Percentiles rank a stretch among this genome's conserved stretches.
Evolutionary conservation across 768 basidiomycete genomes (phyloP).

Genomic region (Rhodotorula diobovata): DNA sequence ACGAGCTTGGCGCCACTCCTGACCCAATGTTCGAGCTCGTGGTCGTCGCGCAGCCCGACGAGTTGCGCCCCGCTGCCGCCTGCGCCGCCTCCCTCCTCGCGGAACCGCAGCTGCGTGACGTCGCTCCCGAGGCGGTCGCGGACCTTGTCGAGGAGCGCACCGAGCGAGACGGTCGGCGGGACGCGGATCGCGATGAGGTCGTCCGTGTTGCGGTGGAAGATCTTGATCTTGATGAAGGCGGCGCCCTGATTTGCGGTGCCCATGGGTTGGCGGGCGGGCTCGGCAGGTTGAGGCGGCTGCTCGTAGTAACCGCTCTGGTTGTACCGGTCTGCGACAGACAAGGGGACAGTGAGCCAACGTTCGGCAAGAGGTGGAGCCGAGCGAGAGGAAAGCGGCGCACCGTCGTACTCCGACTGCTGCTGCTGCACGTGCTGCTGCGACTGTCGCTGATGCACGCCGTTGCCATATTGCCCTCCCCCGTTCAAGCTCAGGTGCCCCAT

Average conservation of each 20-base stretch:
- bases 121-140: conserved; percentile 75
- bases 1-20: conserved; percentile 39
- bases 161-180: conserved; percentile 80
- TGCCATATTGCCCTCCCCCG: conserved; percentile 2
- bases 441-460: conserved; percentile 1
- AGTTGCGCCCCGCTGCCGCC: conserved; percentile 37
- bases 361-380: neutral
- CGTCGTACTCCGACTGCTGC: neutral
- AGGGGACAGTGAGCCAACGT: neutral
- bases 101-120: conserved; percentile 63
- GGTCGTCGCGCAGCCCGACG: conserved; percentile 36
- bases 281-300: neutral
- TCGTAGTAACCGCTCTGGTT: conserved; percentile 1
- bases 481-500: conserved; percentile 31
- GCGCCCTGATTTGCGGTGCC: conserved; percentile 35
- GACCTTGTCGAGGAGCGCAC: conserved; percentile 86
- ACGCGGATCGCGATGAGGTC: conserved; percentile 96
- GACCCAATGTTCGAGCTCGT: conserved; percentile 43
- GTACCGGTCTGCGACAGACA: neutral
- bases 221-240: conserved; percentile 96
- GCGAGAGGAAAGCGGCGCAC: neutral
- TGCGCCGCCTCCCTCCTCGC: conserved; percentile 18
- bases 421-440: conserved; percentile 8
- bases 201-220: conserved; percentile 86
- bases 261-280: conserved; percentile 6